Percentiles rank a stretch among this genome's conserved stretches.
phyloP scores from a whole-genome alignment of 805 yeast genomes.

The Candida nanaspora region DNA sequence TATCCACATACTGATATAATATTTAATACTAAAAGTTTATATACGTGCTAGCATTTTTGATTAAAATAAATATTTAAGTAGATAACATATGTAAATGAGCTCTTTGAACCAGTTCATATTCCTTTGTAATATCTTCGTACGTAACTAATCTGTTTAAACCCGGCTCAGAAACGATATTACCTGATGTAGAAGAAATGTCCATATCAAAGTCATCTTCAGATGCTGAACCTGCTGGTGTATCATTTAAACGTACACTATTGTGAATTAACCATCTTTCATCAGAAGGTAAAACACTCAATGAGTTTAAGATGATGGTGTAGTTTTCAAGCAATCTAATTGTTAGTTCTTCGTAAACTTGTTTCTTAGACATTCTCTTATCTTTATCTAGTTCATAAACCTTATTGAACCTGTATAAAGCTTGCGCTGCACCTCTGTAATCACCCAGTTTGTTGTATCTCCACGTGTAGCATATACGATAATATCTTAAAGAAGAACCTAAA shows the following conservation, averaged over 20 bases:
- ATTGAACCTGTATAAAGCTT: constrained; percentile 35
- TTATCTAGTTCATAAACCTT: background rate
- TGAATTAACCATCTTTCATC: background rate
- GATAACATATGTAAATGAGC: too few species aligned
- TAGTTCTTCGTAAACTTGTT: background rate
- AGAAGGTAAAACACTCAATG: background rate
- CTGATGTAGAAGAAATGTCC: background rate
- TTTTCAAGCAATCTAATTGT: background rate
- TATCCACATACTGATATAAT: too few species aligned
- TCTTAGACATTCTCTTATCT: background rate
- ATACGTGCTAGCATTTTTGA: too few species aligned
- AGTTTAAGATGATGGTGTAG: background rate
- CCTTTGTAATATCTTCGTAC: background rate
- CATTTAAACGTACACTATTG: background rate
- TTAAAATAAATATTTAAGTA: too few species aligned
- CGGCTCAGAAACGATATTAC: background rate
- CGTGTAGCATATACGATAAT: constrained; percentile 43
- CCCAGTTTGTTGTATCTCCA: constrained; percentile 41
- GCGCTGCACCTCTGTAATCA: constrained; percentile 42
- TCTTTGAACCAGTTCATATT: background rate
- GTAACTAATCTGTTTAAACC: background rate
- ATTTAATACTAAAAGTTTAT: too few species aligned
- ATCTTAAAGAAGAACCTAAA: constrained; percentile 28
- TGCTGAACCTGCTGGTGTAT: background rate
- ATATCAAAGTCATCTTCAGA: background rate